Base-by-base conservation (phyloP, 2,329 filamentous ascomycete genomes). In the Trichoderma guizhouense region DNA sequence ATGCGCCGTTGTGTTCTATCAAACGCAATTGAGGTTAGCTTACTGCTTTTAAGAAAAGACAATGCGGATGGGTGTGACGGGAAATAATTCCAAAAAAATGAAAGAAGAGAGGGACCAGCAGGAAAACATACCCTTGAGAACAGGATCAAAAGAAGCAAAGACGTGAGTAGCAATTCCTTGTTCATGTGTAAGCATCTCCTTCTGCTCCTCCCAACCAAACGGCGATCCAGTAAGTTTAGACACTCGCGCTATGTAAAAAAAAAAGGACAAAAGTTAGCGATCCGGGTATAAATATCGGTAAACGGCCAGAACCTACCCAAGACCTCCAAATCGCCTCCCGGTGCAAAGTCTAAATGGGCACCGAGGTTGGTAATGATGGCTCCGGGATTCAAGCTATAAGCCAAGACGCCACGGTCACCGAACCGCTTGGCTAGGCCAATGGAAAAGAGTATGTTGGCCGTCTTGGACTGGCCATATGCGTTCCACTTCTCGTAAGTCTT, bases 381-480 rank as follows among this genome's bases (percentile, higher is more conserved):
- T 0, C 81, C 81, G 0, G 82, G 82, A 26, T 82, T 77, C 2
- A 82, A 63, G 32, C 81, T 83, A 63, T 78, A 80, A 1, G 81
- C 75, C 66, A 75, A 72, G 1, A 82, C 74, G 9, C 79, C 78
- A 12, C 74, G 76, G 14, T 73, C 73, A 26, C 78, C 79, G 0
- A 82, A 77, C 69, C 78, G 81, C 62, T 79, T 75, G 0, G 80
- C 79, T 3, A 82, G 73, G 0, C 77, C 76, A 0, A 78, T 26
- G 3, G 79, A 76, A 26, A 80, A 79, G 28, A 82, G 79, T 64
- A 81, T 81, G 55, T 80, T 81, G 7, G 81, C 79, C 1, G 82
- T 81, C 74, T 83, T 83, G 43, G 79, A 78, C 71, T 83, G 82
- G 2, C 78, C 82, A n/a, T 83, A 83, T 2, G 79, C 78, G 3